phyloP scores from a whole-genome alignment of 202 grass and related monocot species.

The Zizania palustris region DNA sequence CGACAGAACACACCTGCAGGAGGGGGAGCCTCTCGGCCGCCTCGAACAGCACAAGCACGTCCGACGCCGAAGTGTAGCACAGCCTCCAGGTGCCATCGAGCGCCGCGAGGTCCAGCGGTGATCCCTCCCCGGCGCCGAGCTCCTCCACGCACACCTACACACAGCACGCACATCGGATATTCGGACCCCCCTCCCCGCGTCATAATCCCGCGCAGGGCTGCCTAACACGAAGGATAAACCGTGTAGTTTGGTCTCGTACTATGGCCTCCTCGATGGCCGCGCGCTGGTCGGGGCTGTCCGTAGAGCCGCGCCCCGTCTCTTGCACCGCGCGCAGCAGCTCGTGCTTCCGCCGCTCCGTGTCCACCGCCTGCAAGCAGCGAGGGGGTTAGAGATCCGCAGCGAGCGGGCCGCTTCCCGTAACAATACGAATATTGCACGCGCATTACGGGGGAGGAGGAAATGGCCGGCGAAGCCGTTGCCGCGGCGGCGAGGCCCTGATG shows the following conservation, averaged over 20 bases:
- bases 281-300: conserved; percentile 66
- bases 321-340: conserved; percentile 74
- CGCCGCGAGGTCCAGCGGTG: conserved; percentile 55
- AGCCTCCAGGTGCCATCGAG: conserved; percentile 90
- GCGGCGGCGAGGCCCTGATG: conserved; percentile 24
- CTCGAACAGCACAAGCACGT: conserved; percentile 85
- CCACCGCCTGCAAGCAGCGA: conserved; percentile 39
- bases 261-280: conserved; percentile 81
- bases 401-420: background rate
- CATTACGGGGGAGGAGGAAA: conserved; percentile 31
- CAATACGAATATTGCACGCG: background rate
- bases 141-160: conserved; percentile 73
- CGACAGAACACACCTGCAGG: conserved; percentile 49
- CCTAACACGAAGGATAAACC: background rate
- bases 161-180: conserved; percentile 21
- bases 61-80: conserved; percentile 83
- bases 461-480: conserved; percentile 12
- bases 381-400: background rate
- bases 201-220: background rate
- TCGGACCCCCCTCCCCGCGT: background rate
- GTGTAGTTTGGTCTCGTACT: conserved; percentile 25
- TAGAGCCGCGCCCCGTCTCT: conserved; percentile 71
- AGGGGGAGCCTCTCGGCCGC: conserved; percentile 73
- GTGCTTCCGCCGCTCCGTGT: conserved; percentile 69
- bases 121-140: conserved; percentile 54